Evolutionary conservation across 202 grass and related monocot genomes (phyloP).

Genomic region (Zoysia matrella): DNA sequence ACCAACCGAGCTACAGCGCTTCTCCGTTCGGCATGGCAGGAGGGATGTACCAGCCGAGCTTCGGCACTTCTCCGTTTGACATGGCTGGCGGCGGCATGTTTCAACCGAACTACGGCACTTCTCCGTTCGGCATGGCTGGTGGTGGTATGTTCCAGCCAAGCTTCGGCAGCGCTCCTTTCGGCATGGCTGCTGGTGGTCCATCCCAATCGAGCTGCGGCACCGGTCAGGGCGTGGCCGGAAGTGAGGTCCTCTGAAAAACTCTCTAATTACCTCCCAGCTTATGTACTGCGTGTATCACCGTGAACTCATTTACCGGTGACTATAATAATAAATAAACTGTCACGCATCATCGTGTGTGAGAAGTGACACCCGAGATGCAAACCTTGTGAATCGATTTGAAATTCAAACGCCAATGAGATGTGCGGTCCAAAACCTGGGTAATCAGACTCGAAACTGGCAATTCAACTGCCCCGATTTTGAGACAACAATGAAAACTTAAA

Average conservation of each 20-base stretch:
- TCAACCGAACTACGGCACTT: not conserved
- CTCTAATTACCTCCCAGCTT: too few species aligned
- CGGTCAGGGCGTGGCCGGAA: too few species aligned
- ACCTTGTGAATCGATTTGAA: not conserved
- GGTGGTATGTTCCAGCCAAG: not conserved
- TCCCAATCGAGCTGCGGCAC: not conserved
- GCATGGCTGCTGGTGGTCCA: not conserved
- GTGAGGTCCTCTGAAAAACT: too few species aligned
- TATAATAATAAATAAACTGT: too few species aligned
- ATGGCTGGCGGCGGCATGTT: not conserved
- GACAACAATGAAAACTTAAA: not conserved
- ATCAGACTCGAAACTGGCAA: not conserved
- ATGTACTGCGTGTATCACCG: too few species aligned
- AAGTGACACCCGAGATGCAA: not conserved
- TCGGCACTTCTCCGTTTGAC: not conserved
- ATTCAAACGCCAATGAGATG: not conserved
- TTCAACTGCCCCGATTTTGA: not conserved
- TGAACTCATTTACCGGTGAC: too few species aligned
- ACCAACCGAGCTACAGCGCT: not conserved
- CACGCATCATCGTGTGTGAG: conserved; percentile 3
- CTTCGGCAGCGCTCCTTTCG: not conserved
- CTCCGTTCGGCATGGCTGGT: not conserved
- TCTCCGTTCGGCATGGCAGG: not conserved
- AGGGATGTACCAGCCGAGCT: not conserved
- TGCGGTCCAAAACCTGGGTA: not conserved